Conservation (phyloP, 2,329 filamentous ascomycete genomes). For the Biscogniauxia marginata region DNA sequence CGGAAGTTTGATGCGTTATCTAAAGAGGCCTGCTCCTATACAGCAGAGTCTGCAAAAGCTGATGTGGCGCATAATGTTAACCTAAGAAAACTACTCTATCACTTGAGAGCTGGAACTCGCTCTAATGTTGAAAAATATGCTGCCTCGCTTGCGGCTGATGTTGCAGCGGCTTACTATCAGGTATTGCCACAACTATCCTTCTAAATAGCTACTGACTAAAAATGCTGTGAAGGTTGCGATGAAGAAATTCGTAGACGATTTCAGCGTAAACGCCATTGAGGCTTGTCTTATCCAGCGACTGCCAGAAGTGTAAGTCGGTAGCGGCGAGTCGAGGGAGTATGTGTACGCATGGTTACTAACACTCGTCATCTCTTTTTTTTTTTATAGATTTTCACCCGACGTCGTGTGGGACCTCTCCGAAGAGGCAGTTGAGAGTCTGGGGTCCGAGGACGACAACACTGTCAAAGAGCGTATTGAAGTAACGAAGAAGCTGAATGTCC, state of each 20-base stretch:
- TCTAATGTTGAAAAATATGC: slow-evolving; percentile 24
- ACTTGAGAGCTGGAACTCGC: slow-evolving; percentile 12
- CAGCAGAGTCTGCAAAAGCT: not conserved
- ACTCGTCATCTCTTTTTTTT: not conserved
- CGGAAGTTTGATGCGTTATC: slow-evolving; percentile 17
- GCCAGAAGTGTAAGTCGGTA: slow-evolving; percentile 25
- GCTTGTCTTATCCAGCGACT: slow-evolving; percentile 25
- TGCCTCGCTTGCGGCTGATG: slow-evolving; percentile 23
- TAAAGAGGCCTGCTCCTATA: not conserved
- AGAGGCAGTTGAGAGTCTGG: slow-evolving; percentile 22
- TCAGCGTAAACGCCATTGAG: slow-evolving; percentile 29
- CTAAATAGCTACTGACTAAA: not conserved
- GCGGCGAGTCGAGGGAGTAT: no score
- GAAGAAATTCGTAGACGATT: slow-evolving; percentile 29
- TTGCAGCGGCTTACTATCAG: slow-evolving; percentile 27
- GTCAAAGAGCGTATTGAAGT: slow-evolving; percentile 19
- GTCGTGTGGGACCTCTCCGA: slow-evolving; percentile 27
- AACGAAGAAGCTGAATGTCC: slow-evolving; percentile 20
- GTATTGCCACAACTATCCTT: slow-evolving; percentile 2
- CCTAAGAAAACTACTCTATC: slow-evolving; percentile 2
- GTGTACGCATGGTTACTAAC: not conserved
- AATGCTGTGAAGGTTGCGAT: slow-evolving; percentile 20
- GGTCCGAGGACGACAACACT: slow-evolving; percentile 24
- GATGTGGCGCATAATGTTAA: not conserved
- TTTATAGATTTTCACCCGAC: slow-evolving; percentile 20